A percentile compares a stretch with the other conserved stretches of the same genome.
Conservation (phyloP, 139 green algal species). For the Nannochloris sp. region DNA sequence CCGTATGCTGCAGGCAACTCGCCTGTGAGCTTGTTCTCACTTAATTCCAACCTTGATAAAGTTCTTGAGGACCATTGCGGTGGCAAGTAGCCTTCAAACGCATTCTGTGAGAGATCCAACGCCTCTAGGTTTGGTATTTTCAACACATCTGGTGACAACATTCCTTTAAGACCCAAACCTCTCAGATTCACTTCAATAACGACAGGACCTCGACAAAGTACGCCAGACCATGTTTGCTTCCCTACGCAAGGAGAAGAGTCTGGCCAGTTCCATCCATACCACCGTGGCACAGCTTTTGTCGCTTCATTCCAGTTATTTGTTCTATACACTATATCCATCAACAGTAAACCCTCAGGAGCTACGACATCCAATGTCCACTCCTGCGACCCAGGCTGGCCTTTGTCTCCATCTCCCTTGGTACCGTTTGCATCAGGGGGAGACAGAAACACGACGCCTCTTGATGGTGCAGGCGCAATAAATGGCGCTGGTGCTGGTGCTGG, state of each 20-base stretch:
- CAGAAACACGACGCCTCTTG: too few species aligned
- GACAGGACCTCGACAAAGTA: background rate
- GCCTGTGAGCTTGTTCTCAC: slow-evolving; percentile 9
- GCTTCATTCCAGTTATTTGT: background rate
- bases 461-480: too few species aligned
- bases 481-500: too few species aligned
- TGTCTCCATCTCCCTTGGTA: too few species aligned
- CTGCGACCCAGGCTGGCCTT: too few species aligned
- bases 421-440: too few species aligned
- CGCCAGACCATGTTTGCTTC: background rate
- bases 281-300: background rate
- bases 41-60: slow-evolving; percentile 11
- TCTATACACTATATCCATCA: background rate
- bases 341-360: background rate
- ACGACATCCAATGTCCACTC: background rate
- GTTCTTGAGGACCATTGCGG: slow-evolving; percentile 8
- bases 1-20: slow-evolving; percentile 12
- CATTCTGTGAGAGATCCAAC: slow-evolving; percentile 12
- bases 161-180: background rate
- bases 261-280: background rate
- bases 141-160: background rate
- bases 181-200: slow-evolving; percentile 1
- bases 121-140: background rate
- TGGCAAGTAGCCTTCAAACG: slow-evolving; percentile 14
- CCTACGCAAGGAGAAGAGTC: background rate